Conservation (phyloP, 2,329 filamentous ascomycete species). For the Alternaria ventricosa region DNA sequence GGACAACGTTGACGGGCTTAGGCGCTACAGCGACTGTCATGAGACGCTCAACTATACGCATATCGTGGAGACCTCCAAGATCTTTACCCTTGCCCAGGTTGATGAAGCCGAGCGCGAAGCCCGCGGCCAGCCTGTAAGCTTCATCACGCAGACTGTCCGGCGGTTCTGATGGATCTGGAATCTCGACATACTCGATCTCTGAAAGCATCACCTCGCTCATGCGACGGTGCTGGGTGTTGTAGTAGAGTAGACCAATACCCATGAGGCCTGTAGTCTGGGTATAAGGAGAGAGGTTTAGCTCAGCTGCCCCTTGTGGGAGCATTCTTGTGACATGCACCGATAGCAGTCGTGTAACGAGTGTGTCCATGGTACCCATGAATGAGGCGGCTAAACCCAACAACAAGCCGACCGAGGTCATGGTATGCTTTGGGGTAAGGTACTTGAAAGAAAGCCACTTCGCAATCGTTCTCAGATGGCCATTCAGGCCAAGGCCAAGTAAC, state of each 20-base stretch:
- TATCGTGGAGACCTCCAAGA: slow-evolving; percentile 87
- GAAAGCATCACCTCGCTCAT: slow-evolving; percentile 99
- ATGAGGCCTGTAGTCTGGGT: slow-evolving; percentile 97
- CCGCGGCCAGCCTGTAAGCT: slow-evolving; percentile 93
- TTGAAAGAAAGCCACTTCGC: slow-evolving; percentile 99
- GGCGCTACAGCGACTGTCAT: slow-evolving; percentile 84
- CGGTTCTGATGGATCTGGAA: slow-evolving; percentile 70
- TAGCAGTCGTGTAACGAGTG: slow-evolving; percentile 86
- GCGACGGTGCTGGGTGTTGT: slow-evolving; percentile 91
- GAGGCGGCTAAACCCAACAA: slow-evolving; percentile 90
- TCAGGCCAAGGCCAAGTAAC: slow-evolving; percentile 85
- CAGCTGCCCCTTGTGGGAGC: slow-evolving; percentile 88
- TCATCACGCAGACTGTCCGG: slow-evolving; percentile 88
- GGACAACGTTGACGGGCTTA: slow-evolving; percentile 89
- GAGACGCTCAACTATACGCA: slow-evolving; percentile 88
- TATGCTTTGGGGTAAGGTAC: slow-evolving; percentile 98
- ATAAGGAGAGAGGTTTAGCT: slow-evolving; percentile 88
- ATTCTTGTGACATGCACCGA: slow-evolving; percentile 97
- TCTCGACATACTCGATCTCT: slow-evolving; percentile 87
- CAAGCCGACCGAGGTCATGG: slow-evolving; percentile 98
- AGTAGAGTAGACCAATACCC: slow-evolving; percentile 94
- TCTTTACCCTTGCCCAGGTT: slow-evolving; percentile 92
- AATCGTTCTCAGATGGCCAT: slow-evolving; percentile 90
- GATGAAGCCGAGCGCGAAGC: slow-evolving; percentile 91
- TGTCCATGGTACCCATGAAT: slow-evolving; percentile 97